These are phyloP conservation scores for Mycena rosella DNA, from an alignment of 768 basidiomycete genomes.

Conservation along the genomic window DNA sequence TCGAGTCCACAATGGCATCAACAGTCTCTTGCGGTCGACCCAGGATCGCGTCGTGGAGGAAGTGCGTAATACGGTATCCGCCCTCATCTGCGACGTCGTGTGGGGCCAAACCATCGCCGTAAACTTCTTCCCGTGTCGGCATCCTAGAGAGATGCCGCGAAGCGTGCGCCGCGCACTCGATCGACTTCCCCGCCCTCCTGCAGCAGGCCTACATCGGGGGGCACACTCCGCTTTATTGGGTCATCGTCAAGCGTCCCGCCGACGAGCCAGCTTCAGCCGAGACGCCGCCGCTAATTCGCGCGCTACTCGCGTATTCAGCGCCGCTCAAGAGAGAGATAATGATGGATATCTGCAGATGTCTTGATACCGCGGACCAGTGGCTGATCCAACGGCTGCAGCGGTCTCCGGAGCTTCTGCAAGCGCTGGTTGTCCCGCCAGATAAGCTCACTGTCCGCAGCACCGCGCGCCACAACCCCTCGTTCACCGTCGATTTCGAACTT, in stretches of 20 bases:
- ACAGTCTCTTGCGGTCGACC: not conserved
- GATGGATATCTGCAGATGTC: constrained; percentile 62
- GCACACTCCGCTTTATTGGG: constrained; percentile 67
- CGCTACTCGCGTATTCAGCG: constrained; percentile 51
- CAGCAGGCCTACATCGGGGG: constrained; percentile 62
- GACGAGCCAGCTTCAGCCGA: constrained; percentile 21
- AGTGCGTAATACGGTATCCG: constrained; percentile 47
- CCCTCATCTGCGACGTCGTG: constrained; percentile 57
- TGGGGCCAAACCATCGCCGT: constrained; percentile 34
- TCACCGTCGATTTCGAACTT: constrained; percentile 52
- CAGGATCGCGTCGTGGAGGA: constrained; percentile 45
- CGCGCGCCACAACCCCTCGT: constrained; percentile 49
- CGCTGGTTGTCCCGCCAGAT: constrained; percentile 47
- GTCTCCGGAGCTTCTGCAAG: constrained; percentile 44
- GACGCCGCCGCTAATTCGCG: constrained; percentile 46
- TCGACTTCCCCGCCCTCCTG: constrained; percentile 57
- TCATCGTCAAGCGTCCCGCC: constrained; percentile 56
- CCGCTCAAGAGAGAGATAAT: constrained; percentile 46
- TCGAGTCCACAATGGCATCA: constrained; percentile 20
- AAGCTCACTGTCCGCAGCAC: constrained; percentile 49
- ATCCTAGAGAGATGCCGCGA: constrained; percentile 62
- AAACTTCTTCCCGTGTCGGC: constrained; percentile 31
- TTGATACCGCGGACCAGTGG: constrained; percentile 54
- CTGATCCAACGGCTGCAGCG: constrained; percentile 55
- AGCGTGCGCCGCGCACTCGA: constrained; percentile 52